A percentile compares a stretch with the other conserved stretches of the same genome.
Evolutionary conservation across 805 yeast genomes (phyloP).

Genomic region (Ogataea allantospora): DNA sequence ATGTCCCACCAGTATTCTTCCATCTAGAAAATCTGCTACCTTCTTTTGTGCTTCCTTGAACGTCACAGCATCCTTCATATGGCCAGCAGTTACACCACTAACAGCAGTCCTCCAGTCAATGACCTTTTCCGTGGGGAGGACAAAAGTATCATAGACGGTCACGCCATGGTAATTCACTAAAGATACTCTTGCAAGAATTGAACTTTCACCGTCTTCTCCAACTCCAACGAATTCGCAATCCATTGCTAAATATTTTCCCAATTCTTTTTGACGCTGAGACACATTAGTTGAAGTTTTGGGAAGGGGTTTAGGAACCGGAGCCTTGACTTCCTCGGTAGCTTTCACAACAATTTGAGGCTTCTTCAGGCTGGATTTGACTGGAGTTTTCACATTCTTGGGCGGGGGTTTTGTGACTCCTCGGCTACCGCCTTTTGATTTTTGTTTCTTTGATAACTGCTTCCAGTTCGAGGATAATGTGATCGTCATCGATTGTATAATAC

Average conservation of each 20-base stretch:
- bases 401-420: slow-evolving; percentile 2
- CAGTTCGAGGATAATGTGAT: slow-evolving; percentile 24
- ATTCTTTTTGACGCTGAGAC: slow-evolving; percentile 32
- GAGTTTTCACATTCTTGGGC: neutral
- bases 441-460: slow-evolving; percentile 19
- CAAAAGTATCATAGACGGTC: slow-evolving; percentile 68
- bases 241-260: slow-evolving; percentile 76
- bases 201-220: slow-evolving; percentile 66
- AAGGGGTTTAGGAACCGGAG: neutral
- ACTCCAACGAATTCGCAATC: slow-evolving; percentile 96
- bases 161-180: slow-evolving; percentile 81
- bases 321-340: neutral
- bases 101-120: slow-evolving; percentile 94
- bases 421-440: neutral
- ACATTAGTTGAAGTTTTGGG: neutral
- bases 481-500: slow-evolving; percentile 11
- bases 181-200: slow-evolving; percentile 84
- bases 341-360: neutral
- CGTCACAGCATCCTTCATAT: slow-evolving; percentile 65
- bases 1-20: slow-evolving; percentile 75
- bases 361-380: neutral
- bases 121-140: slow-evolving; percentile 69
- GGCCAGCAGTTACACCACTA: slow-evolving; percentile 73
- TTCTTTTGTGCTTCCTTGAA: slow-evolving; percentile 64
- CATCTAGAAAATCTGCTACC: slow-evolving; percentile 52